Percentiles rank a stretch among this genome's conserved stretches.
These are phyloP conservation scores for Fonsecaea nubica DNA, from an alignment of 2,329 filamentous ascomycete species.

Conservation along the genomic window DNA sequence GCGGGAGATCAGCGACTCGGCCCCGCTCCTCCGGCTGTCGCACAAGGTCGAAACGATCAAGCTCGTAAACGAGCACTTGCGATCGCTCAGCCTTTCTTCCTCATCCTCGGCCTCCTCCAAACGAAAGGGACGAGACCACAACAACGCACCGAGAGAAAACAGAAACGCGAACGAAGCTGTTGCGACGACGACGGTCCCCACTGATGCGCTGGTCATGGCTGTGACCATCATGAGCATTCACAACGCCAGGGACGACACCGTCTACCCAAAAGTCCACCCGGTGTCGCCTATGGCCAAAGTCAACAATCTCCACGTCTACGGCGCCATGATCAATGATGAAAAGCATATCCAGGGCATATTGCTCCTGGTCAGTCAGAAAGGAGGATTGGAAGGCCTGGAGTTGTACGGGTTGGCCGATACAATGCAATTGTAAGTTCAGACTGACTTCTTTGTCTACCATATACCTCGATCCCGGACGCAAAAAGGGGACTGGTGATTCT, in stretches of 20 bases:
- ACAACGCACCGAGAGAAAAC: not conserved
- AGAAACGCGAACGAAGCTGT: not conserved
- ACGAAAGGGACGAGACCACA: not conserved
- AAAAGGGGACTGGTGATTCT: not conserved
- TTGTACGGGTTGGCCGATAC: conserved; percentile 35
- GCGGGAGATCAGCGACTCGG: conserved; percentile 26
- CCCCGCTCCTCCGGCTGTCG: conserved; percentile 24
- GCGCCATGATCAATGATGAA: conserved; percentile 32
- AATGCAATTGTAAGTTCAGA: conserved; percentile 30
- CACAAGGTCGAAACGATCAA: conserved; percentile 33
- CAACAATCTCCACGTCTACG: conserved; percentile 32
- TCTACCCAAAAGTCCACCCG: conserved; percentile 27
- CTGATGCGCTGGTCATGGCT: conserved; percentile 33
- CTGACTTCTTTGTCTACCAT: not conserved
- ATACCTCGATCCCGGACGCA: not conserved
- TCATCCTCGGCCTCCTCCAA: not conserved
- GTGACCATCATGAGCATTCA: conserved; percentile 30
- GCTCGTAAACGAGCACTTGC: conserved; percentile 31
- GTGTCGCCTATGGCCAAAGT: conserved; percentile 25
- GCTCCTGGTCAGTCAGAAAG: conserved; percentile 28
- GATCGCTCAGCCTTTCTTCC: conserved; percentile 13
- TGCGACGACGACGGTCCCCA: not conserved
- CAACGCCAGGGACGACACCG: conserved; percentile 17
- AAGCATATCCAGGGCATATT: conserved; percentile 30
- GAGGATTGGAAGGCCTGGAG: conserved; percentile 28